Base-by-base conservation (phyloP, 495 filamentous ascomycete genomes). In the Astrothelium macrocarpum region DNA sequence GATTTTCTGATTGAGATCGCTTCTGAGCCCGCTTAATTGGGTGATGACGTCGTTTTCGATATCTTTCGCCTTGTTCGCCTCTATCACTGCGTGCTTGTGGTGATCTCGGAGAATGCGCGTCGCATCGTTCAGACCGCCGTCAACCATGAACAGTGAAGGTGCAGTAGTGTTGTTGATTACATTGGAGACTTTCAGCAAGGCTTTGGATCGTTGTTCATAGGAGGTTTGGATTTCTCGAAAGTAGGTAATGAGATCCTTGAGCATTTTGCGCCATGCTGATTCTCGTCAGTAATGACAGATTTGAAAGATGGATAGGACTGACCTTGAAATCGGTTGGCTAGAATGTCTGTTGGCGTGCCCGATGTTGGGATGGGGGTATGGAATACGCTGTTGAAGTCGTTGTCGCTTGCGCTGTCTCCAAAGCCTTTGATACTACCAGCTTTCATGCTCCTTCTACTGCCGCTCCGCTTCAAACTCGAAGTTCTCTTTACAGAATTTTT, bases 191-290 rank as follows among this genome's bases (percentile, higher is more conserved):
- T 94, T 96, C 20, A 89, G 73, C 14, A 95, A 80, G 10, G 87
- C 84, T 71, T 96, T 97, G 1, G 90, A 81, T 59, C 88, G 87
- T 53, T 86, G 82, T 68, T 98, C 94, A 75, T 97, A 95, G 32
- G 90, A 90, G 59, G 84, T 83, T 74, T 96, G 90, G 25, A 97
- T 83, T 76, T 98, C 94, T 67, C 90, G 85, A 74, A 96, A 97
- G 73, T 96, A 98, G 32, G 89, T 80, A 66, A 97, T 96, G 43
- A 96, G 79, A 69, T 96, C 92, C 74, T 98, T 98, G 32, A 98
- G 81, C 14, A 96, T 81, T 79, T 95, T 96, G 42, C 94, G 83
- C 94, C 94, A 98, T 60, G 90, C 94, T 96, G 25, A 59, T 53
- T 60, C 9, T 64, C 16, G 28, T 56, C n/a, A 60, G 25, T 29